A percentile compares a stretch with the other conserved stretches of the same genome.
phyloP scores from a whole-genome alignment of 805 yeast genomes.

The Huiozyma sinensis region DNA sequence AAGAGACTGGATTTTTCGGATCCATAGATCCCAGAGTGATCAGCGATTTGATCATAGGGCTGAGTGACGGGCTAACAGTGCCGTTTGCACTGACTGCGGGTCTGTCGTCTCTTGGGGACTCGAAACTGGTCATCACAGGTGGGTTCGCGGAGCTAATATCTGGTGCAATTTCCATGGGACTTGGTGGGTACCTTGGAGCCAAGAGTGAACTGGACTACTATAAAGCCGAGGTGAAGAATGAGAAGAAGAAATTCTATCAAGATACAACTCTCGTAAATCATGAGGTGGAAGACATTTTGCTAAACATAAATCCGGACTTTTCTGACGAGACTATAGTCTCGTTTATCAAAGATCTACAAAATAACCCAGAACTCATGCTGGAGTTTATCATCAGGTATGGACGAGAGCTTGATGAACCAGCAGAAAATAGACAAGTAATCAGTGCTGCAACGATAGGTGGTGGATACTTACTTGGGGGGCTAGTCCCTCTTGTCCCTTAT shows the following conservation, averaged over 20 bases:
- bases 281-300: conserved; percentile 70
- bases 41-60: conserved; percentile 87
- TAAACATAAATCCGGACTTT: conserved; percentile 49
- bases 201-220: conserved; percentile 75
- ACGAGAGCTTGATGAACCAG: conserved; percentile 91
- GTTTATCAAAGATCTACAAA: conserved; percentile 70
- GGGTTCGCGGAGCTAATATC: conserved; percentile 95
- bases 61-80: conserved; percentile 91
- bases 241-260: conserved; percentile 55
- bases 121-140: conserved; percentile 89
- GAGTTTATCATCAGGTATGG: conserved; percentile 83
- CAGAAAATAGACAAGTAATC: conserved; percentile 78
- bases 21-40: conserved; percentile 79
- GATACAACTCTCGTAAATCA: conserved; percentile 57
- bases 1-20: conserved; percentile 1
- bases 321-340: conserved; percentile 62
- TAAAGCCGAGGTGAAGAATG: conserved; percentile 57
- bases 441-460: conserved; percentile 86
- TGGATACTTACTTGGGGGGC: conserved; percentile 85
- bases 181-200: conserved; percentile 95
- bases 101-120: conserved; percentile 77
- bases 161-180: conserved; percentile 96
- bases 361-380: conserved; percentile 66
- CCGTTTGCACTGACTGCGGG: conserved; percentile 99
- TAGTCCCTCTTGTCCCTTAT: conserved; percentile 83